phyloP scores from a whole-genome alignment of 2,329 filamentous ascomycete genomes.

The Raffaelea ambrosiae region DNA sequence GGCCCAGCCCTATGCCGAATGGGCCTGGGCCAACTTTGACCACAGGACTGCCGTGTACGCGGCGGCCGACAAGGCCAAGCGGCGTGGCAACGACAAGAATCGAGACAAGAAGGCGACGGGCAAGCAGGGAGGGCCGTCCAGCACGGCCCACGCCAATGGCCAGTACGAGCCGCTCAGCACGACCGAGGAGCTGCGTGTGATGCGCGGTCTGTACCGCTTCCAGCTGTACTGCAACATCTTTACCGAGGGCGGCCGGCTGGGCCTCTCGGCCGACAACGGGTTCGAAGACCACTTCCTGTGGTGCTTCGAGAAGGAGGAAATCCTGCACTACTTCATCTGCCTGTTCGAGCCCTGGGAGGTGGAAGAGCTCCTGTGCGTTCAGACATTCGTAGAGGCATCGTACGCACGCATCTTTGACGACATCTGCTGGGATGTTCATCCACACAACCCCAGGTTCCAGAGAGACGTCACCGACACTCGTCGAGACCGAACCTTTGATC shows the following conservation, averaged over 20 bases:
- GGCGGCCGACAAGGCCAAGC: not conserved
- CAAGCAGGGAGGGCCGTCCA: no score
- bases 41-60: not conserved
- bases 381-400: not conserved
- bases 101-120: no score
- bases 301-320: not conserved
- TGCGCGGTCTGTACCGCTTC: slow-evolving; percentile 11
- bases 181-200: slow-evolving; percentile 4
- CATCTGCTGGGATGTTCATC: no score
- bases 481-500: no score
- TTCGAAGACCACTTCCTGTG: not conserved
- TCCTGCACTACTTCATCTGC: slow-evolving; percentile 2
- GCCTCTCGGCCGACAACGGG: no score
- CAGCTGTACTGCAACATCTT: slow-evolving; percentile 9
- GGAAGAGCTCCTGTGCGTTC: slow-evolving; percentile 10
- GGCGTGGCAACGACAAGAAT: no score
- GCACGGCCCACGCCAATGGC: not conserved
- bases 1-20: not conserved
- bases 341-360: slow-evolving; percentile 12
- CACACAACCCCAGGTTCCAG: no score
- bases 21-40: not conserved
- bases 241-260: not conserved
- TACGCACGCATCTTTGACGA: not conserved
- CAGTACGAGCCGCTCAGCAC: not conserved
- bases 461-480: no score